Evolutionary conservation across 116 monocot genomes (phyloP).

Genomic region (Phalaenopsis hybrid): DNA sequence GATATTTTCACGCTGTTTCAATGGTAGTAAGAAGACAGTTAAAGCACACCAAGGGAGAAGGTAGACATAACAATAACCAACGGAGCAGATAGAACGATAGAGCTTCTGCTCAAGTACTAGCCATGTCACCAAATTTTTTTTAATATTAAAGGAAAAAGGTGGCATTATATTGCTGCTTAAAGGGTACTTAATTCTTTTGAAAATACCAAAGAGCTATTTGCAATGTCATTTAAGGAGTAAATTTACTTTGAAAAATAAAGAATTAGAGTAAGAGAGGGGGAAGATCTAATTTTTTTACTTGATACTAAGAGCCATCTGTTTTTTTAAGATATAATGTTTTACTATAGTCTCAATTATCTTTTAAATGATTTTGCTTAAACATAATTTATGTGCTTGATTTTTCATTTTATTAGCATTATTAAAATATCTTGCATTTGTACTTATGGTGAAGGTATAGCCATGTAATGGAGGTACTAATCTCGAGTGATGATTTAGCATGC

Average conservation of each 20-base stretch:
- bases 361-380: background rate
- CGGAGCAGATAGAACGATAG: background rate
- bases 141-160: background rate
- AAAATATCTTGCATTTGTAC: background rate
- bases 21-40: background rate
- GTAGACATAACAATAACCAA: background rate
- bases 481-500: background rate
- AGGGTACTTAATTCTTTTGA: background rate
- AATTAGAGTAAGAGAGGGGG: background rate
- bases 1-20: background rate
- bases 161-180: background rate
- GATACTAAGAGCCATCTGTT: background rate
- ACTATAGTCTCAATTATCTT: background rate
- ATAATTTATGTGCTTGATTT: background rate
- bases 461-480: background rate
- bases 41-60: background rate
- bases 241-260: background rate
- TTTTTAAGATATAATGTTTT: background rate
- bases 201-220: background rate
- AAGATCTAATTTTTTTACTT: background rate
- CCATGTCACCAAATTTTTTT: background rate
- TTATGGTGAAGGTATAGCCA: background rate
- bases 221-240: background rate
- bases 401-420: background rate
- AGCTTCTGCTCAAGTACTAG: background rate